phyloP scores from a whole-genome alignment of 306 rosid species.

The barrel medic (Medicago truncatula) region MtrunA17r5.0-ANR NC_053042.1:15838001-15838500 shows the following conservation, averaged over 20 bases:
- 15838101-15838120: slow-evolving; percentile 63
- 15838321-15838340: slow-evolving; percentile 14
- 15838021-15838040: slow-evolving; percentile 60
- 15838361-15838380: slow-evolving; percentile 8
- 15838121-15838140: slow-evolving; percentile 48
- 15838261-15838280: neutral
- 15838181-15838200: neutral
- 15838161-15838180: neutral
- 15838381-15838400: slow-evolving; percentile 10
- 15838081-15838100: slow-evolving; percentile 77
- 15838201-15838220: slow-evolving; percentile 12
- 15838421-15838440: neutral
- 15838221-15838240: neutral
- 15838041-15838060: slow-evolving; percentile 72
- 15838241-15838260: slow-evolving; percentile 1
- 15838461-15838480: neutral
- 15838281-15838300: neutral
- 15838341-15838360: slow-evolving; percentile 1
- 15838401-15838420: neutral
- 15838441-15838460: neutral
- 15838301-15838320: slow-evolving; percentile 9
- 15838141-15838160: neutral
- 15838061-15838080: slow-evolving; percentile 80
- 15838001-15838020: slow-evolving; percentile 47
- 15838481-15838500: neutral